These are phyloP conservation scores for Lomentospora prolificans DNA, from an alignment of 2,329 filamentous ascomycete species.

Conservation along the genomic window DNA sequence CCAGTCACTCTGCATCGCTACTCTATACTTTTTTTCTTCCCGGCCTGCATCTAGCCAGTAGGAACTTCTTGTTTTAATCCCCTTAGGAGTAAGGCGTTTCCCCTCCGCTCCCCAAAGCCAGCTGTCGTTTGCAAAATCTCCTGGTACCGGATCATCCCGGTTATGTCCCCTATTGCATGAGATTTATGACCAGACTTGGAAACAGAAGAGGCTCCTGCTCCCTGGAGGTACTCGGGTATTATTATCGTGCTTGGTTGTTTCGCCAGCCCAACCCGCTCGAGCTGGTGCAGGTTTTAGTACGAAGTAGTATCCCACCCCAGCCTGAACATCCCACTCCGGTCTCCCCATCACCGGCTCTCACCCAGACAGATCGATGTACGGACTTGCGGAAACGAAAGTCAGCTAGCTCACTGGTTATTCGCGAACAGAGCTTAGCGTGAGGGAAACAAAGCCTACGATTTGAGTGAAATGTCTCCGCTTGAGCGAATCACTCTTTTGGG, in stretches of 20 bases:
- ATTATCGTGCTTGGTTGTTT: neutral
- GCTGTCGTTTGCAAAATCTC: neutral
- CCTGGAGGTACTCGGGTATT: neutral
- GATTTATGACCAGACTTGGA: neutral
- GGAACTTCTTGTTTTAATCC: neutral
- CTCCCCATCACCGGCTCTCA: neutral
- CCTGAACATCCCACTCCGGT: neutral
- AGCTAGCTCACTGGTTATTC: no score
- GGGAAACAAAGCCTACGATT: neutral
- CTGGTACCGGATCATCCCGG: neutral
- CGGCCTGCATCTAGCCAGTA: neutral
- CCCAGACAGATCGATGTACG: neutral
- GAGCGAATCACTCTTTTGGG: neutral
- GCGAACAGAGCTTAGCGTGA: neutral
- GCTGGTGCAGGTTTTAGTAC: neutral
- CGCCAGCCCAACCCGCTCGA: neutral
- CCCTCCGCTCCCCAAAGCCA: no score
- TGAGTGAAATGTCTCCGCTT: neutral
- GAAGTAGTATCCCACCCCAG: neutral
- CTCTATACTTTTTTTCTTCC: neutral
- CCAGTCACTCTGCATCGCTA: neutral
- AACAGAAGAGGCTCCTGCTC: no score
- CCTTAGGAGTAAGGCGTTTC: neutral
- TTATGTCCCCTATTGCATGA: neutral
- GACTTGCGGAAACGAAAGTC: no score